Percentiles rank a stretch among this genome's conserved stretches.
phyloP scores from a whole-genome alignment of 2,329 filamentous ascomycete species.

The Massarina eburnea region DNA sequence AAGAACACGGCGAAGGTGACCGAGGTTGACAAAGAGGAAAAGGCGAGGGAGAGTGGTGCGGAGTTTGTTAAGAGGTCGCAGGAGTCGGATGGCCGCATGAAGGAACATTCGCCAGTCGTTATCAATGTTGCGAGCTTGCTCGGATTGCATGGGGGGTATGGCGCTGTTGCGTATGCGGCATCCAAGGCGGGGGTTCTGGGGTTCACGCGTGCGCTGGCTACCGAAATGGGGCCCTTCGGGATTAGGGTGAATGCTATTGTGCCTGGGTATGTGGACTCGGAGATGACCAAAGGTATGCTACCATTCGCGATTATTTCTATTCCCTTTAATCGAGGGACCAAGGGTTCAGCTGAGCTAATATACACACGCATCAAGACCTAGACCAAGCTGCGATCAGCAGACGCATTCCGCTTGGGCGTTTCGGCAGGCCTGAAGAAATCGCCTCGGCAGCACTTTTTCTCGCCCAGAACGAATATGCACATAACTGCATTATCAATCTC shows the following conservation, averaged over 20 bases:
- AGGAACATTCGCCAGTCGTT: constrained; percentile 53
- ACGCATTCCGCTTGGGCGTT: constrained; percentile 65
- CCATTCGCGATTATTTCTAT: neutral
- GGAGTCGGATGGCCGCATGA: constrained; percentile 1
- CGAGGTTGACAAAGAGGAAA: constrained; percentile 16
- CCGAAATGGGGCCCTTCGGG: constrained; percentile 60
- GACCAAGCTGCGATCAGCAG: constrained; percentile 38
- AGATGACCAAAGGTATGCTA: constrained; percentile 70
- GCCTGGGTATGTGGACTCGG: constrained; percentile 79
- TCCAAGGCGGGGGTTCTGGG: constrained; percentile 78
- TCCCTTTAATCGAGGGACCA: neutral
- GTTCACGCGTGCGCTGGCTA: constrained; percentile 67
- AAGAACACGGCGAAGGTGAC: constrained; percentile 35
- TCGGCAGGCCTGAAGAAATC: constrained; percentile 70
- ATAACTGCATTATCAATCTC: constrained; percentile 83
- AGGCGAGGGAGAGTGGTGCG: neutral
- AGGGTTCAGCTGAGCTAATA: neutral
- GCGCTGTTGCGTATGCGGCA: constrained; percentile 73
- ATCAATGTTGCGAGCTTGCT: constrained; percentile 82
- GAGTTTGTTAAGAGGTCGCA: neutral
- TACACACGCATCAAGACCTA: constrained; percentile 33
- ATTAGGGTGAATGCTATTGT: constrained; percentile 79
- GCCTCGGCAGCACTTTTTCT: constrained; percentile 82
- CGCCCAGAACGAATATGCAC: constrained; percentile 76
- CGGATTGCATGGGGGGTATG: constrained; percentile 67